Evolutionary conservation across 2,329 filamentous ascomycete species (phyloP).

Genomic region (Colletotrichum melonis): DNA sequence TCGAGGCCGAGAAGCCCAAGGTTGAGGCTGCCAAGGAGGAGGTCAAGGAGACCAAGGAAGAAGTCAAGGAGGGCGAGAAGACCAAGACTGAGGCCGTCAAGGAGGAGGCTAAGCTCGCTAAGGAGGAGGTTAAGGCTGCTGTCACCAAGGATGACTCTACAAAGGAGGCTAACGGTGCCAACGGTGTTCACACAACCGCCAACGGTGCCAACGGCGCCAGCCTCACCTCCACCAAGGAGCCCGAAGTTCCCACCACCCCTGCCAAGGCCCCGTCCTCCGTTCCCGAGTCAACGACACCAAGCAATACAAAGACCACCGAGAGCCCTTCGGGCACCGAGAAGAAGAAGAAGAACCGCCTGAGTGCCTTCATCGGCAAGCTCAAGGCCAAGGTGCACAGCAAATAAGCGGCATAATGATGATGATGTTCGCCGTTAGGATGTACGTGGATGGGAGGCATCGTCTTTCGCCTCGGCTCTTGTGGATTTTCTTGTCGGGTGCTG

Average conservation of each 20-base stretch:
- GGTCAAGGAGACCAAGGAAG: conserved; percentile 35
- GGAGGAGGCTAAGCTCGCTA: conserved; percentile 35
- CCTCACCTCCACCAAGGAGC: conserved; percentile 36
- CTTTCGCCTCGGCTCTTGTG: conserved; percentile 47
- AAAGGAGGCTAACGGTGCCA: conserved; percentile 23
- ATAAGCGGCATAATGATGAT: conserved; percentile 24
- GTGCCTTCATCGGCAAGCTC: conserved; percentile 70
- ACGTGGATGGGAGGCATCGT: conserved; percentile 41
- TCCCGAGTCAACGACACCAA: conserved; percentile 36
- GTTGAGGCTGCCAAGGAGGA: conserved; percentile 40
- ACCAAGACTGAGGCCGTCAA: conserved; percentile 35
- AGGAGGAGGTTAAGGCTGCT: conserved; percentile 35
- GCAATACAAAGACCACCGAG: conserved; percentile 43
- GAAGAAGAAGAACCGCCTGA: conserved; percentile 76
- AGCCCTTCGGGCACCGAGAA: conserved; percentile 54
- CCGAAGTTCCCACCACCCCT: conserved; percentile 29
- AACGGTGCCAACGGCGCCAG: conserved; percentile 39
- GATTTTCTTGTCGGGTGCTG: conserved; percentile 51
- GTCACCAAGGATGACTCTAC: conserved; percentile 29
- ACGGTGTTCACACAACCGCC: conserved; percentile 33
- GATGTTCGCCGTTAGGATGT: conserved; percentile 38
- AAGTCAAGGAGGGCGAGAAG: conserved; percentile 34
- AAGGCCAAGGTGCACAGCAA: conserved; percentile 56
- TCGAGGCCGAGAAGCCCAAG: conserved; percentile 39
- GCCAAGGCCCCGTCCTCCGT: conserved; percentile 34